Evolutionary conservation across 495 filamentous ascomycete genomes (phyloP), one percentile per base, ranked within the genome.

Genomic region (Penicillium daleae): DNA sequence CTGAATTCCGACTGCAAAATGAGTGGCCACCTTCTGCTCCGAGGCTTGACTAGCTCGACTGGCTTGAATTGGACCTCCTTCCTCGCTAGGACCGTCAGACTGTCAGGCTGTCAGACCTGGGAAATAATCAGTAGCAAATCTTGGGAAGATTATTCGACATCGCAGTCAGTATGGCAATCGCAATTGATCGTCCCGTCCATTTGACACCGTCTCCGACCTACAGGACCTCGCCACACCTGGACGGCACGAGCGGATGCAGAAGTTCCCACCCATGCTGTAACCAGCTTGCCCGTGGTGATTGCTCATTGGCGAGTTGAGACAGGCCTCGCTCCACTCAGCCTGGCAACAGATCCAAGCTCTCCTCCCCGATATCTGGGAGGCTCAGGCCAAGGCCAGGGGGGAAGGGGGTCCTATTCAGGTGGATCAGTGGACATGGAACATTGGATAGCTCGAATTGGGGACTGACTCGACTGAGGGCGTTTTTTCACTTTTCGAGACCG

Each of bases 381-480:
- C 46, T 59, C 60, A 64, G 55, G 60, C 24, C 51, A 54, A 54
- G 31, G 12, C 35, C 35, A 12, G 6, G 17, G 13, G 27, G 51
- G 29, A 17, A 39, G 13, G 27, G 51, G 29, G 29, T 3, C 17
- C 4, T 33, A 17, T n/a, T 42, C n/a, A 7, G 42, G 42, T 54
- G 51, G 51, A 54, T 54, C 51, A 22, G 8, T 33, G 51, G 8
- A 6, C 19, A 24, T 54, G 51, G 32, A 22, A 33, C 51, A 50
- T 50, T 29, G 29, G 67, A 65, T 72, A 65, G 65, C 65, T 65
- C 68, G 40, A 68, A 66, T 48, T 66, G 63, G 69, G 68, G 68
- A 65, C 40, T n/a, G n/a, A n/a, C n/a, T n/a, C n/a, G n/a, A n/a
- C n/a, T 54, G 35, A 33, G 48, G 46, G 54, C 32, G 29, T 27